Evolutionary conservation across 2,329 filamentous ascomycete genomes (phyloP).

Genomic region (Pseudogymnoascus sp.): DNA sequence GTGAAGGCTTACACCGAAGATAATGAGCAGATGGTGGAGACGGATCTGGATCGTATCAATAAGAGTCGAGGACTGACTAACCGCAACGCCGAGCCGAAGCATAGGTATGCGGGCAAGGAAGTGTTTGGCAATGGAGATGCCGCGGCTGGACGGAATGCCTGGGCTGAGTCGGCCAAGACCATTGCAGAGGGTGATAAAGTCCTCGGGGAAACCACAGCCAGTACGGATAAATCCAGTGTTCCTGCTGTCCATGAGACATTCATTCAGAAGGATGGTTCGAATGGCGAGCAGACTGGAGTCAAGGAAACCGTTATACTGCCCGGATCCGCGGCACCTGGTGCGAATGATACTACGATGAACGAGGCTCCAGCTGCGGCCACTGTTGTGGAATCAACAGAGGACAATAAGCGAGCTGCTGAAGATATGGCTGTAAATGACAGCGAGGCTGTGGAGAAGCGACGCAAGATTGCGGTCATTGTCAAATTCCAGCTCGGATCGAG

Average conservation of each 20-base stretch:
- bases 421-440: neutral
- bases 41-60: slow-evolving; percentile 60
- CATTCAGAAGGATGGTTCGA: slow-evolving; percentile 28
- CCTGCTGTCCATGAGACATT: slow-evolving; percentile 24
- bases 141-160: slow-evolving; percentile 22
- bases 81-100: neutral
- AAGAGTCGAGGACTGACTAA: slow-evolving; percentile 12
- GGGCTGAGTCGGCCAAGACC: slow-evolving; percentile 20
- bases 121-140: neutral
- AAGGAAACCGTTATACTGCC: slow-evolving; percentile 9
- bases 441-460: slow-evolving; percentile 1
- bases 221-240: slow-evolving; percentile 17
- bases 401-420: neutral
- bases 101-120: neutral
- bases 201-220: neutral
- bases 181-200: neutral
- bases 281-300: slow-evolving; percentile 18
- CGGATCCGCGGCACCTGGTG: neutral
- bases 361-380: neutral
- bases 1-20: slow-evolving; percentile 63
- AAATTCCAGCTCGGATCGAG: slow-evolving; percentile 72
- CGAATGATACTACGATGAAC: neutral
- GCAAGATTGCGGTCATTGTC: slow-evolving; percentile 60
- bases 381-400: neutral
- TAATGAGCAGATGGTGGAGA: slow-evolving; percentile 79